phyloP scores from a whole-genome alignment of 148 eudicot genomes.

The Selenicereus undatus region DNA sequence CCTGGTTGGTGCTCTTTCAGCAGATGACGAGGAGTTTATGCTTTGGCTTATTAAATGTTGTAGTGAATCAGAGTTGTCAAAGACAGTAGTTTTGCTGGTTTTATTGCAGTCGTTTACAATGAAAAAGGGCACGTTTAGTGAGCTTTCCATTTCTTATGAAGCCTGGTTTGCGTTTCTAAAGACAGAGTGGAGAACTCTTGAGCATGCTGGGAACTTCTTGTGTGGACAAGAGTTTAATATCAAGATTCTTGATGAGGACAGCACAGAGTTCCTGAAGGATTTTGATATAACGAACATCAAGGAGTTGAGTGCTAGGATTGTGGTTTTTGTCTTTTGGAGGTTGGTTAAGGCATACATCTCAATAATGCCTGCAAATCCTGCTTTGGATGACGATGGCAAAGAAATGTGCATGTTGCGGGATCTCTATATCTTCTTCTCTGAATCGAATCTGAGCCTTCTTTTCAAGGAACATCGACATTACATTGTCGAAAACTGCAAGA shows the following conservation, averaged over 20 bases:
- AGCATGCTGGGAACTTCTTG: constrained; percentile 26
- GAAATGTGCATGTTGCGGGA: constrained; percentile 43
- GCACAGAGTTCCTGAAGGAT: constrained; percentile 44
- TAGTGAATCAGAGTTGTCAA: constrained; percentile 50
- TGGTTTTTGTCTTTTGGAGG: constrained; percentile 64
- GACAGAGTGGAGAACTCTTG: constrained; percentile 54
- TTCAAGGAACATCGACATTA: constrained; percentile 57
- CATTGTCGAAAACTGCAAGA: constrained; percentile 45
- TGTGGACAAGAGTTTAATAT: constrained; percentile 43
- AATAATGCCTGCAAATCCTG: constrained; percentile 35
- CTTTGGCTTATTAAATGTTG: constrained; percentile 74
- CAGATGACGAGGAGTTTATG: constrained; percentile 36
- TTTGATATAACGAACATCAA: constrained; percentile 31
- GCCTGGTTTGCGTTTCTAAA: constrained; percentile 47
- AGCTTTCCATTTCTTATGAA: constrained; percentile 34
- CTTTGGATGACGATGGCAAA: constrained; percentile 45
- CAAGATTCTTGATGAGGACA: constrained; percentile 41
- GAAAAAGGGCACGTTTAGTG: constrained; percentile 29
- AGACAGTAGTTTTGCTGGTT: constrained; percentile 57
- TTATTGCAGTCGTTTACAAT: constrained; percentile 47
- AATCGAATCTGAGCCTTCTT: constrained; percentile 45
- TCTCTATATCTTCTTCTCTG: constrained; percentile 60
- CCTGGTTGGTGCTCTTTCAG: constrained; percentile 46
- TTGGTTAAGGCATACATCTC: constrained; percentile 42
- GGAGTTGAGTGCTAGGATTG: constrained; percentile 55